Base-by-base conservation (phyloP, 2,329 filamentous ascomycete genomes). In the Claviceps spartinae region DNA sequence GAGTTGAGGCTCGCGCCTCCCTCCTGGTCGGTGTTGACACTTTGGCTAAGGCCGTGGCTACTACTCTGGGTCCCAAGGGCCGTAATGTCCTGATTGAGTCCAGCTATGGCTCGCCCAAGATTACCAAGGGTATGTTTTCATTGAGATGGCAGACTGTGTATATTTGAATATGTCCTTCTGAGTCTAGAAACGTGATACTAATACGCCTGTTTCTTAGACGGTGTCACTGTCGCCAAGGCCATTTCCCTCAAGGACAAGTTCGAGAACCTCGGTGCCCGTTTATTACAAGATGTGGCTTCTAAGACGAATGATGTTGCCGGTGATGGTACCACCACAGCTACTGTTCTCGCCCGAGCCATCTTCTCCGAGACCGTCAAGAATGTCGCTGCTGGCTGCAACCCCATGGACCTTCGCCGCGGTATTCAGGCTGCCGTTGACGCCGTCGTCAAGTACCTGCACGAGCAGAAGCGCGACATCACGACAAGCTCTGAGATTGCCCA, bases 341-440 rank as follows among this genome's bases (percentile, higher is more conserved):
- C 93, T 58, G 93, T 97, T 61, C 88, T 98, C 61, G 93, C 89
- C 62, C 88, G 89, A 63, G 87, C 90, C 69, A 98, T 98, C 75
- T 98, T 98, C 82, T 95, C 93, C 72, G 93, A 98, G 81, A 97
- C 91, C 52, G 93, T 97, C 69, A 98, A 98, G 85, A 98, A 98
- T 71, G 93, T 98, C 59, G 93, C 93, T 60, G 93, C 93, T 58
- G 93, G 93, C 67, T 98, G 93, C 85, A 98, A 98, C 78, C 93
- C 93, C 60, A 97, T 98, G 93, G 93, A 98, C 67, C 81, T 98
- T 65, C 85, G 93, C 71, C 85, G 93, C 64, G 93, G 93, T 72
- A 97, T 93, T 65, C 93, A 98, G 78, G 87, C 90, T 61, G 91
- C 91, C 54, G 93, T 98, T 58, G 88, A 95, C 59, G 84, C 89